Evolutionary conservation across 2,329 filamentous ascomycete species (phyloP), one percentile per base, ranked within the genome.

Genomic region (Fragosphaeria purpurea): DNA sequence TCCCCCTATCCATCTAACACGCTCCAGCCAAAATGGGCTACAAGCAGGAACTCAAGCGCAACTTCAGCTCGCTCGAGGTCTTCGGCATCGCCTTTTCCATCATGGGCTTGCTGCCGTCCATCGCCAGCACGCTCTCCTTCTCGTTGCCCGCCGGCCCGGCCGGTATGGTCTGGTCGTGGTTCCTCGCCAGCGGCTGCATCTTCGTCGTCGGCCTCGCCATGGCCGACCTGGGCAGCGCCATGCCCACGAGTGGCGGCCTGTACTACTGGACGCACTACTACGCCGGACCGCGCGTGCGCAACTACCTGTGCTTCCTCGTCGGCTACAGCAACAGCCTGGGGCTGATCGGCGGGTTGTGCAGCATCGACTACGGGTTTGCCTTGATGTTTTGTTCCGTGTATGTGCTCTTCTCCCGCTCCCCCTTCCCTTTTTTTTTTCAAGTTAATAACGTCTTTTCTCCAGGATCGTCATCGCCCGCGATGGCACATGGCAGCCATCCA

Each of bases 81-180:
- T 82, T 83, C 57, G 79, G 76, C 33, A 74, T 79, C 52, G 75
- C 74, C 3, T 79, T 79, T 53, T 73, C 70, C 58, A 77, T 82
- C 56, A 82, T 83, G 76, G 77, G 78, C 2, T 61, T 82, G 6
- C 63, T 82, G 1, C 77, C 78, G 1, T 81, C 77, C 4, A 81
- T 82, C 54, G 77, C 78, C 6, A 76, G 74, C 34, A 81, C 78
- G 0, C 63, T 82, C 10, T 60, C 75, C 0, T 82, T 80, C 56
- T 79, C 76, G 4, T 67, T 82, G 41, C 76, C 79, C 2, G 73
- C 77, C 6, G 79, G 79, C 0, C 77, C 77, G 1, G 76, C 72
- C 4, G 79, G 78, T 4, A 77, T 82, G 71, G 76, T 82, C 49
- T 82, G 79, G 77, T 74, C 75, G 2, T 82, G 77, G 78, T 75